A percentile compares a stretch with the other conserved stretches of the same genome.
Evolutionary conservation across 345 rosid genomes (phyloP).

Genomic region (Acer campestre): DNA sequence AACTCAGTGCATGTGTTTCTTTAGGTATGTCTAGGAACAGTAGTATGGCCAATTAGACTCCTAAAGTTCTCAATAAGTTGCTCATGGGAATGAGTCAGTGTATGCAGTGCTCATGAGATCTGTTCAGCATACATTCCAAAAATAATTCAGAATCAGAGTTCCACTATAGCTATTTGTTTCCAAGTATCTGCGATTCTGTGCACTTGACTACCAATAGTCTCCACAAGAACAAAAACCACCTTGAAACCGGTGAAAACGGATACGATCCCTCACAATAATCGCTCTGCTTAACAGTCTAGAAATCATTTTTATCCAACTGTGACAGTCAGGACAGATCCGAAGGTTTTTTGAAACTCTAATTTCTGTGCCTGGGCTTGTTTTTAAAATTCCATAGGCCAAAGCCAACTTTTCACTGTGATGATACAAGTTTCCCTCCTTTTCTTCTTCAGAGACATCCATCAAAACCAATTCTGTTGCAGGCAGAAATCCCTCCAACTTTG

Average conservation of each 20-base stretch:
- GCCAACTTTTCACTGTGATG: conserved; percentile 86
- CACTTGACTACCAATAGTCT: conserved; percentile 60
- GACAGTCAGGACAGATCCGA: conserved; percentile 80
- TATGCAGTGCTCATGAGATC: background rate
- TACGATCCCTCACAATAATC: conserved; percentile 70
- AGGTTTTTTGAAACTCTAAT: conserved; percentile 75
- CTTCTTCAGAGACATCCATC: conserved; percentile 89
- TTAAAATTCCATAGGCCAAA: conserved; percentile 73
- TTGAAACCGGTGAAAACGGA: conserved; percentile 82
- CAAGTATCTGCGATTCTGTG: conserved; percentile 3
- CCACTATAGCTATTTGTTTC: background rate
- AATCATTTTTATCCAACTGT: conserved; percentile 69
- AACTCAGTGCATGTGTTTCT: background rate
- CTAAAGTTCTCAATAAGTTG: background rate
- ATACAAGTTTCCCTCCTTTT: conserved; percentile 72
- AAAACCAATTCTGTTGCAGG: conserved; percentile 67
- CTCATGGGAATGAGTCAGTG: background rate
- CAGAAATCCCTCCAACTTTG: conserved; percentile 64
- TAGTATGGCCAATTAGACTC: background rate
- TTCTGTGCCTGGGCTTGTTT: conserved; percentile 66
- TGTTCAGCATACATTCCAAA: background rate
- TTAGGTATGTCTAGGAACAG: background rate
- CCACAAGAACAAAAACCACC: conserved; percentile 75
- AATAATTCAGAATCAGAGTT: background rate
- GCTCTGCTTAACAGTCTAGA: conserved; percentile 62